Evolutionary conservation across 495 filamentous ascomycete species (phyloP).

Genomic region (Terfezia claveryi): DNA sequence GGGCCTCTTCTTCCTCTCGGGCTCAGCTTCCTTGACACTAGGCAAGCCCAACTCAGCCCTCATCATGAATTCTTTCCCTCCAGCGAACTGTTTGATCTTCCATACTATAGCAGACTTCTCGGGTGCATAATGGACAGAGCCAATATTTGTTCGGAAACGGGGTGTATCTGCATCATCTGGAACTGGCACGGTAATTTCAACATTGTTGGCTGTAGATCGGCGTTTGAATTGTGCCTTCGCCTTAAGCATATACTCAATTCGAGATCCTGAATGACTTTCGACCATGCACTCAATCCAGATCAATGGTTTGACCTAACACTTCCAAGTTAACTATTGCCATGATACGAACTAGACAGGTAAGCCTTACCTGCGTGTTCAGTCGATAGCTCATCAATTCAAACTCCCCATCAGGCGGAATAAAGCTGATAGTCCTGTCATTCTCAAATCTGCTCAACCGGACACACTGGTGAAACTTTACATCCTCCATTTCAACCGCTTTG

Average conservation of each 20-base stretch:
- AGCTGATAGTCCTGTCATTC: slow-evolving; percentile 96
- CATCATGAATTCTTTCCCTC: slow-evolving; percentile 97
- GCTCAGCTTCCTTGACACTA: slow-evolving; percentile 88
- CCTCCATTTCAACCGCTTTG: slow-evolving; percentile 99
- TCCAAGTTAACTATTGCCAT: no score
- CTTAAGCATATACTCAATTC: slow-evolving; percentile 98
- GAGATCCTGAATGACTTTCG: slow-evolving; percentile 76
- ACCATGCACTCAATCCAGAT: slow-evolving; percentile 99
- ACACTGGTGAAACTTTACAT: slow-evolving; percentile 99
- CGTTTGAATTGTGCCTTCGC: slow-evolving; percentile 97
- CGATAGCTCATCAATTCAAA: slow-evolving; percentile 99
- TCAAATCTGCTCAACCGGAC: slow-evolving; percentile 90
- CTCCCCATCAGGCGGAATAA: slow-evolving; percentile 95
- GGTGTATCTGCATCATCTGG: slow-evolving; percentile 94
- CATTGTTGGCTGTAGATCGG: slow-evolving; percentile 92
- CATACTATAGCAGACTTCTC: slow-evolving; percentile 95
- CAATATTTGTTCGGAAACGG: slow-evolving; percentile 92
- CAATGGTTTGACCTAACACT: slow-evolving; percentile 57
- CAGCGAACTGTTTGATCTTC: slow-evolving; percentile 99
- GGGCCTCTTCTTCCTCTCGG: slow-evolving; percentile 79
- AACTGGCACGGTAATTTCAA: slow-evolving; percentile 91
- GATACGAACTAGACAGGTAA: no score
- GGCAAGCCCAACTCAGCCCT: slow-evolving; percentile 90
- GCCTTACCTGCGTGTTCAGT: slow-evolving; percentile 57
- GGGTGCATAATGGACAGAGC: slow-evolving; percentile 92